Conservation (phyloP, 1,284 basidiomycete genomes). For the Somion occarium region DNA sequence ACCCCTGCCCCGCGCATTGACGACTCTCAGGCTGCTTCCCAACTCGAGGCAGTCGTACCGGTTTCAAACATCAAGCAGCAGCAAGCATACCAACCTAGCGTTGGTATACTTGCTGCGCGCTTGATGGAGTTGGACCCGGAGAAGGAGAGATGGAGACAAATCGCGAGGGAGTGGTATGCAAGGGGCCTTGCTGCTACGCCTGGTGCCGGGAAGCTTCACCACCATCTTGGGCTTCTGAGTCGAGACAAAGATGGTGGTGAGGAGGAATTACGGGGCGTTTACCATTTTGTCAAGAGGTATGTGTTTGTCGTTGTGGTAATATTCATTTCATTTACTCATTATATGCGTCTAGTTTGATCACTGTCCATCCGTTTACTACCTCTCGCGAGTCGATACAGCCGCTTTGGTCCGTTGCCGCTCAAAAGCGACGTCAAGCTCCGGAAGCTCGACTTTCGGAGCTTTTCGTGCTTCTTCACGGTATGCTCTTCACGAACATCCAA, state of each 20-base stretch:
- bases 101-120: constrained; percentile 85
- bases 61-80: constrained; percentile 11
- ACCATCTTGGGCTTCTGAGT: constrained; percentile 89
- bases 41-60: constrained; percentile 7
- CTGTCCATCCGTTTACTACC: constrained; percentile 80
- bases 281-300: constrained; percentile 95
- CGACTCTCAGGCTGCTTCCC: constrained; percentile 43
- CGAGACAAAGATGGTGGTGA: constrained; percentile 81
- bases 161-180: constrained; percentile 92
- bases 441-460: constrained; percentile 79
- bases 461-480: constrained; percentile 90
- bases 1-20: constrained; percentile 50
- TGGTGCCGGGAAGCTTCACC: constrained; percentile 88
- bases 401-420: constrained; percentile 76
- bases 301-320: constrained; percentile 18
- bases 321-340: constrained; percentile 7
- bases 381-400: constrained; percentile 86
- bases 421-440: constrained; percentile 67
- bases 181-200: constrained; percentile 85
- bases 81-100: constrained; percentile 48
- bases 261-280: constrained; percentile 84
- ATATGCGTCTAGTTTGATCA: constrained; percentile 62
- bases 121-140: constrained; percentile 87
- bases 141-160: constrained; percentile 87
- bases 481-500: constrained; percentile 93